Evolutionary conservation across 2,329 filamentous ascomycete genomes (phyloP), one percentile per base, ranked within the genome.

Genomic region (Colletotrichum trifolii): DNA sequence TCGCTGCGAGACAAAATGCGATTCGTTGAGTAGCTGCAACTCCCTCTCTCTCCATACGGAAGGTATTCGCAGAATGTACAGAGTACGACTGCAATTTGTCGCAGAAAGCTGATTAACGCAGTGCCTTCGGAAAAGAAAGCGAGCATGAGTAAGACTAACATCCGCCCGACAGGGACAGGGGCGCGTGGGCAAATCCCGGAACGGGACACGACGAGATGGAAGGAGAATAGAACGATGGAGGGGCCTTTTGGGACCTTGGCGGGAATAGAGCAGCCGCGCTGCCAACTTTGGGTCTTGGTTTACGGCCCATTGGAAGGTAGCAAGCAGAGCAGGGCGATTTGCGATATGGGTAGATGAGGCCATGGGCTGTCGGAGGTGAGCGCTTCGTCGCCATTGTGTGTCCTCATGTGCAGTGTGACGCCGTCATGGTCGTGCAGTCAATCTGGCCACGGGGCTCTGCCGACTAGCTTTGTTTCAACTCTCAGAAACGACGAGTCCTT

Each of bases 221-320:
- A 47, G 47, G 50, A 64, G 45, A 47, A 64, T 53, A 64, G 50
- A 60, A 61, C 56, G 50, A 60, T 60, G 34, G 61, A 60, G 55
- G 60, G 60, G 60, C 60, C 40, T 10, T 42, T 48, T 5, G 60
- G 54, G 48, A 59, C n/a, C 60, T 64, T 64, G 60, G 60, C 60
- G 54, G 48, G 33, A 47, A 39, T n/a, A 38, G 38, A 40, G 42
- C 34, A 46, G n/a, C 60, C 53, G 46, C 39, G 9, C 11, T 35
- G 53, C 34, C 39, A 47, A 46, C 34, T 62, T 39, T 45, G 54
- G 7, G 47, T 33, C 36, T 38, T 35, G 43, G 36, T 43, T 33
- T 25, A 15, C 2, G 54, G 43, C 25, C 25, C 25, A 25, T 25
- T 25, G 25, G 4, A 25, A 25, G 5, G 25, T 8, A 40, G 45